Base-by-base conservation (phyloP, 2,329 filamentous ascomycete species). In the Hyphodiscus sp. region DNA sequence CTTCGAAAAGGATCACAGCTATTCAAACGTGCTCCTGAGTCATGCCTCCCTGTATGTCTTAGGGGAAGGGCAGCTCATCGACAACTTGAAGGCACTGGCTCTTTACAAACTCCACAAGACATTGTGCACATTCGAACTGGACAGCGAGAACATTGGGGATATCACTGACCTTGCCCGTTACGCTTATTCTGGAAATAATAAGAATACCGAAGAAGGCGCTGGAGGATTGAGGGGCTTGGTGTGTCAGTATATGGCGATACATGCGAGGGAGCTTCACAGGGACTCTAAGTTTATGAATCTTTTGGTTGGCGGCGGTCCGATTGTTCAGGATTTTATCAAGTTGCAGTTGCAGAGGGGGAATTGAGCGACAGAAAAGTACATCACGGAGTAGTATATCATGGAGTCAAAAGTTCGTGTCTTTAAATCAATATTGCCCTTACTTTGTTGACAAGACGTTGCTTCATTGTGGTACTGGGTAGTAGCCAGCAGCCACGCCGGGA, bases 141-240 rank as follows among this genome's bases (percentile, higher is more conserved):
- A 47, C 18, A 30, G 38, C 29, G 47, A 57, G 18, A 63, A 58
- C 47, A 45, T 53, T 20, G 20, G 26, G 1, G 61, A 60, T 47
- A 26, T 60, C 11, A 44, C 56, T 4, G 50, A 56, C 77, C 89
- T 64, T 95, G 90, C 61, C 89, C 46, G 54, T 20, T 57, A 57
- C 52, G 54, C 26, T 29, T 58, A 58, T 41, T 48, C 46, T 20
- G 46, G 52, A 1, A 45, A 45, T n/a, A 50, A 30, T 2, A 23
- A 1, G 19, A 47, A 15, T 13, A 9, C 13, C 20, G 48, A 51
- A 20, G 51, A 55, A 45, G 55, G 45, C 4, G 44, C 51, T 50
- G 50, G 55, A 13, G 48, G 52, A 16, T 42, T 61, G 43, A 53
- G 51, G 41, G 49, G 30, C 23, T 20, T 63, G 44, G 54, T 60